These are phyloP conservation scores for Fusarium praegraminearum DNA, from an alignment of 2,329 filamentous ascomycete species.

Conservation along the genomic window DNA sequence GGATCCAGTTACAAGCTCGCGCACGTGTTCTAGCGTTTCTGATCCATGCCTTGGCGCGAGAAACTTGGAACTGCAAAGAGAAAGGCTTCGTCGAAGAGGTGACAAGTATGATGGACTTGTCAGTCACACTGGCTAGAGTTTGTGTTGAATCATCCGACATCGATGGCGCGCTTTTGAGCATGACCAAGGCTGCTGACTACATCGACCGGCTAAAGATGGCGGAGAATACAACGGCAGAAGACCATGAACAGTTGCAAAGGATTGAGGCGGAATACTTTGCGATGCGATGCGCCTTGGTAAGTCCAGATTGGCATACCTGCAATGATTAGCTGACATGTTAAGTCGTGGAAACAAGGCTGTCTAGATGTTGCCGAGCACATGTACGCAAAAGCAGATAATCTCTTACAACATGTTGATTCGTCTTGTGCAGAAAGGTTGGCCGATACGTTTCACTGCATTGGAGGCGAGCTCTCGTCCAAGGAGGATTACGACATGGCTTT, in stretches of 20 bases:
- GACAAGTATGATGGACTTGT: slow-evolving; percentile 73
- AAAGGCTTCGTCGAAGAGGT: slow-evolving; percentile 53
- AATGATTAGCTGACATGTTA: slow-evolving; percentile 29
- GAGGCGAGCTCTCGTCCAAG: slow-evolving; percentile 67
- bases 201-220: slow-evolving; percentile 46
- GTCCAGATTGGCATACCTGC: slow-evolving; percentile 36
- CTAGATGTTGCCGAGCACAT: slow-evolving; percentile 84
- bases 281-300: slow-evolving; percentile 74
- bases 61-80: slow-evolving; percentile 44
- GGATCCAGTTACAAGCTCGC: slow-evolving; percentile 52
- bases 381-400: slow-evolving; percentile 70
- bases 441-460: slow-evolving; percentile 79
- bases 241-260: slow-evolving; percentile 39
- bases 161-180: slow-evolving; percentile 67
- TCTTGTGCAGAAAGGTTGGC: slow-evolving; percentile 70
- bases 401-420: slow-evolving; percentile 57
- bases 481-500: slow-evolving; percentile 67
- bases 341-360: slow-evolving; percentile 81
- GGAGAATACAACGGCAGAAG: not conserved
- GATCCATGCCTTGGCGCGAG: slow-evolving; percentile 70
- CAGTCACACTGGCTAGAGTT: slow-evolving; percentile 72
- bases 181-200: slow-evolving; percentile 74
- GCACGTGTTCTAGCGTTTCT: slow-evolving; percentile 72
- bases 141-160: slow-evolving; percentile 64
- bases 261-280: slow-evolving; percentile 73